Evolutionary conservation across 257 asterid species (phyloP), one percentile per base, ranked within the genome.

Genomic region (Solanum chmielewskii): DNA sequence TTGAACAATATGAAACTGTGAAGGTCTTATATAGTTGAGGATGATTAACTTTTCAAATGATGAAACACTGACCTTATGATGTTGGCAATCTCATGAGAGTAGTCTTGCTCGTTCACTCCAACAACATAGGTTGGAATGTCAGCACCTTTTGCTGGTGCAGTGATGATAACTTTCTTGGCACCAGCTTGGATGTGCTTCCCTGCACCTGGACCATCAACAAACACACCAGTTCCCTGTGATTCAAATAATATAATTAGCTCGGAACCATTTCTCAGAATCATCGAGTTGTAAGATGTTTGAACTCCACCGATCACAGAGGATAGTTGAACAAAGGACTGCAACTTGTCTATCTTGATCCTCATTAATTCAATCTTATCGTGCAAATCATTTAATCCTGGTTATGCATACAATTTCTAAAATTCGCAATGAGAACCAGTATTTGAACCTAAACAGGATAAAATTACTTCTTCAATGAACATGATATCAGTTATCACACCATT

Each of bases 141-240:
- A 70, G 98, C 98, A 33, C 98, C 99, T 87, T 96, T 96, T 4
- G 99, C 98, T 12, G 99, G 99, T 62, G 99, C 98, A 41, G 99
- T 96, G 88, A 96, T 96, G 74, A 96, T 91, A 70, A 96, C 99
- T 92, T 96, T 96, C 95, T 95, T 94, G 33, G 98, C 99, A 69
- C 99, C 99, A 8, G 98, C 99, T 91, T 95, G 98, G 94, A 96
- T 92, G 88, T 96, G 99, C 91, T 96, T 95, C 56, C 99, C 98
- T 2, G 99, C 99, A 78, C 99, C 98, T 3, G 99, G 99, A 12
- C 99, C 98, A 84, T 95, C 99, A 70, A 95, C 98, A 8, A 96
- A 96, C 52, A 95, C 99, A 82, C 98, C 98, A 1, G 98, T 96
- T 87, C 99, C 99, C 98, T 95, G 90, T 73, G 75, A 86, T 85